Base-by-base conservation (phyloP, 805 yeast genomes). In the Ogataea pini region DNA sequence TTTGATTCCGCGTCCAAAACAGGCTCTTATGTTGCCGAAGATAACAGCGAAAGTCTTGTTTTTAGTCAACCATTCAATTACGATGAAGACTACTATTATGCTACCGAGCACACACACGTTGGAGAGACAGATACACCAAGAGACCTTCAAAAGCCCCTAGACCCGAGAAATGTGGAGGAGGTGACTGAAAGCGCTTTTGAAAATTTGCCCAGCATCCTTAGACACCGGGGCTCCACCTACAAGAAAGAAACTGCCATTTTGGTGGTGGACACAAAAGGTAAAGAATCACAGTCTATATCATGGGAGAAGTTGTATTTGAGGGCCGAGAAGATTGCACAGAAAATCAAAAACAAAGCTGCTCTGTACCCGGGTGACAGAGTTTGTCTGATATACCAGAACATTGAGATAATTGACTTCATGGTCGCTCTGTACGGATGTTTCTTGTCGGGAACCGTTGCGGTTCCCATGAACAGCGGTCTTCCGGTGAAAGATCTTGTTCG, bases 401-500 rank as follows among this genome's bases (percentile, higher is more conserved):
- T 77, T 25, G 98, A 94, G 65, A 82, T 88, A 2, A 77, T 87
- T 10, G 98, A 94, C 54, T 92, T 91, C 63, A 79, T 88, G 0
- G 80, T 87, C 1, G 95, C 98, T 0, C 65, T 94, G 17, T 78
- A 89, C 64, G 99, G 97, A 6, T 91, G 97, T 62, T 88, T 92
- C 56, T 72, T 92, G 48, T 96, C 97, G 1, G 96, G 96, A 2
- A 86, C 89, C 39, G 91, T 94, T 2, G 98, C 98, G 0, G 92
- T 94, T 4, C 99, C 99, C 0, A 82, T 94, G 36, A 87, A 87
- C 46, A 83, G 89, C 49, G 86, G 83, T 46, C 77, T 82, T 22
- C 84, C 85, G 27, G 69, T 83, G 22, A 72, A 72, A 36, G 96
- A 90, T 54, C 81, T 90, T 51, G 75, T 80, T 12, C 83, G 81